Evolutionary conservation across 306 rosid genomes (phyloP), one percentile per base, ranked within the genome.

Genomic region (Trichosanthes cucumerina): DNA sequence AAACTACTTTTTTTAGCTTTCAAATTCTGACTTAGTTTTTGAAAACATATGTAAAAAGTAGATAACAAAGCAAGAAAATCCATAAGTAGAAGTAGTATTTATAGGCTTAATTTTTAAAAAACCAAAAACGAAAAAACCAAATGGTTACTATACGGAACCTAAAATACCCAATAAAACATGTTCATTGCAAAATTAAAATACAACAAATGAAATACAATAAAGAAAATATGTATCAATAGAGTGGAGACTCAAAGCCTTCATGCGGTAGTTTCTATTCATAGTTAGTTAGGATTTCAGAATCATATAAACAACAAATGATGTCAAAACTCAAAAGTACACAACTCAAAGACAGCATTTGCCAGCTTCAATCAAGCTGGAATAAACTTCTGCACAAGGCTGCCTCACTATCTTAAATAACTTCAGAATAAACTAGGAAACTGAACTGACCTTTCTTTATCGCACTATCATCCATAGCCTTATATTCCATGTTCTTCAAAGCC

Each of bases 401-500:
- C 77, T 72, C 58, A 46, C 11, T 15, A 72, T 12, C 19, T 72
- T 23, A 72, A 14, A 68, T 73, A 58, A 47, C 31, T 78, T 28
- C 46, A 33, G 44, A 76, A 56, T 16, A 76, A 23, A 76, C 15
- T 76, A 23, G 14, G 58, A 53, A 54, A 39, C 33, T 36, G 34
- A 76, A 56, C 60, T 78, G 83, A 96, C 99, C 99, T 92, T 95
- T 92, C 88, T 87, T 92, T 72, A 92, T 79, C 9, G 87, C 65
- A 81, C 96, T 88, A 80, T 96, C 98, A 77, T 96, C 97, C 91
- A 95, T 91, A 79, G 99, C 97, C 85, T 92, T 96, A 68, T 96
- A 92, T 82, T 96, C 99, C 99, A 96, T 92, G 79, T 96, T 96
- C 97, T 96, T 96, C 78, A 96, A 84, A 72, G 92, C 98, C 84